Evolutionary conservation across 2,329 filamentous ascomycete genomes (phyloP).

Genomic region (Atkinsonella hypoxylon): DNA sequence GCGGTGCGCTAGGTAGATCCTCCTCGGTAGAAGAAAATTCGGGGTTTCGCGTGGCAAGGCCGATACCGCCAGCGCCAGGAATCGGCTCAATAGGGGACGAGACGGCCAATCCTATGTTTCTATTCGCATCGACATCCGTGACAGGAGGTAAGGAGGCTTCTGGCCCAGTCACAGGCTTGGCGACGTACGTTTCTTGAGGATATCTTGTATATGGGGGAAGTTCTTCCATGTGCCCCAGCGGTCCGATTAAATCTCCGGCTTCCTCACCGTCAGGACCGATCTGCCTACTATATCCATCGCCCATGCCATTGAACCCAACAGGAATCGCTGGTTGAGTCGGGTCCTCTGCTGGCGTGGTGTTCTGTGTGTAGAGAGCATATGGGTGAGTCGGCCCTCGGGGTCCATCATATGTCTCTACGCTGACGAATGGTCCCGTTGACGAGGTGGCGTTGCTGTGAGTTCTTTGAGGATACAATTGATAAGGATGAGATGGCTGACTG

Average conservation of each 20-base stretch:
- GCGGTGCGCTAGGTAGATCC: conserved; percentile 34
- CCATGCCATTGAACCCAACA: conserved; percentile 62
- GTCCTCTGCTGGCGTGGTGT: conserved; percentile 47
- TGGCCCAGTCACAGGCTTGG: conserved; percentile 17
- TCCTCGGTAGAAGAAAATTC: conserved; percentile 47
- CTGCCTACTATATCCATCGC: conserved; percentile 56
- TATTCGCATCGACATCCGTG: background rate
- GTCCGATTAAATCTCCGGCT: conserved; percentile 73
- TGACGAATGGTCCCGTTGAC: conserved; percentile 40
- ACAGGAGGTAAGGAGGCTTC: conserved; percentile 8
- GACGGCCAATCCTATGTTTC: background rate
- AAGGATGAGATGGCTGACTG: conserved; percentile 69
- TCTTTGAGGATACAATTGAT: conserved; percentile 72
- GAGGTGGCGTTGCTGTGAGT: conserved; percentile 59
- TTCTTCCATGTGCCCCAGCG: conserved; percentile 81
- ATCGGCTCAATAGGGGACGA: conserved; percentile 18
- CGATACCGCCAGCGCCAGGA: conserved; percentile 48
- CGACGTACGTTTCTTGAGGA: conserved; percentile 57
- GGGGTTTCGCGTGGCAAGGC: conserved; percentile 47
- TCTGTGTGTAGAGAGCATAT: conserved; percentile 79
- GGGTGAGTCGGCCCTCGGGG: conserved; percentile 65
- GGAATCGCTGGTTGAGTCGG: conserved; percentile 37
- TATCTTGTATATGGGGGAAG: conserved; percentile 86
- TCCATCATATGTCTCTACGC: conserved; percentile 39
- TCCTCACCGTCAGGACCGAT: conserved; percentile 76